Percentiles rank a stretch among this genome's conserved stretches.
Evolutionary conservation across 106 monocot species (phyloP).

Genomic region (Platanthera zijinensis): DNA sequence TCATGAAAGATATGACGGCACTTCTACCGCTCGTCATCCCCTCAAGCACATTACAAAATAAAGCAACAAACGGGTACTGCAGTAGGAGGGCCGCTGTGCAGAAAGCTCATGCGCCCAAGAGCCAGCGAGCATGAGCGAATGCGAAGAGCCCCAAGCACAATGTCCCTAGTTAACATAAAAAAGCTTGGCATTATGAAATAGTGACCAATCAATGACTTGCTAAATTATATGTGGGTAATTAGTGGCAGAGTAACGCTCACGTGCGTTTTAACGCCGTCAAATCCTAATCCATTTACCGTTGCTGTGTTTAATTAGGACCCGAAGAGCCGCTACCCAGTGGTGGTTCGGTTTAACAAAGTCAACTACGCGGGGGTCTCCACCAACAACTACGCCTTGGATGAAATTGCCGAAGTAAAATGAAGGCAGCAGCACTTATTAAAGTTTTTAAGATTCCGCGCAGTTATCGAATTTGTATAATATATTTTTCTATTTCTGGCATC

Average conservation of each 20-base stretch:
- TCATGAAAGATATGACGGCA: neutral
- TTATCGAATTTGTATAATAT: conserved; percentile 2
- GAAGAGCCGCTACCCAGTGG: conserved; percentile 34
- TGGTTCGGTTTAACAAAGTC: conserved; percentile 37
- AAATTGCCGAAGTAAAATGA: conserved; percentile 34
- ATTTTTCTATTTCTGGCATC: neutral
- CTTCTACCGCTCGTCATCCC: no score
- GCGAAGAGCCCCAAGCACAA: no score
- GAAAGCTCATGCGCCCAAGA: no score
- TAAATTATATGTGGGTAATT: neutral
- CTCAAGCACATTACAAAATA: no score
- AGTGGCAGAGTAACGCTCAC: neutral
- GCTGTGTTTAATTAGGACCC: conserved; percentile 15
- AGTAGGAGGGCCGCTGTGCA: no score
- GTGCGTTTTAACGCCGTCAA: no score
- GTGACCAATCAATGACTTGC: neutral
- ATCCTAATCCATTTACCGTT: no score
- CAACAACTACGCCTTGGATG: conserved; percentile 45
- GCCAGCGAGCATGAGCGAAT: no score
- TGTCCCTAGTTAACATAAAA: neutral
- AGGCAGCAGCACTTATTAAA: neutral
- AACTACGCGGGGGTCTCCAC: conserved; percentile 42
- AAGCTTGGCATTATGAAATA: neutral
- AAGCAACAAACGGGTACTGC: no score
- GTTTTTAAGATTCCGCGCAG: neutral